phyloP scores from a whole-genome alignment of 306 rosid genomes.

The Vigna trinervia region DNA sequence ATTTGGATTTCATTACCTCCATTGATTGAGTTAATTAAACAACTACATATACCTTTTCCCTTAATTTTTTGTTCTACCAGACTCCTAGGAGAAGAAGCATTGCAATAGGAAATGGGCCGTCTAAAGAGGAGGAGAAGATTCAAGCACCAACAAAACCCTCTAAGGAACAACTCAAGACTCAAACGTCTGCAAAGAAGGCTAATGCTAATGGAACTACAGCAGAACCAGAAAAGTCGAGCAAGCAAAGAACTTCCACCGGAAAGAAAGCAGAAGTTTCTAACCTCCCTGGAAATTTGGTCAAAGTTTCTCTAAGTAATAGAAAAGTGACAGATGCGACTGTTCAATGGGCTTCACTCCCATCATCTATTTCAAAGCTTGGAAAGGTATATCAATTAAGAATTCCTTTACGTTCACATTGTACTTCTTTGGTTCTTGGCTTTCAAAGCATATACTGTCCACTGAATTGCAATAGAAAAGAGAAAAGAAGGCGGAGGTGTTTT shows the following conservation, averaged over 20 bases:
- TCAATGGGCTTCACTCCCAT: slow-evolving; percentile 90
- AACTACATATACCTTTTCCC: not conserved
- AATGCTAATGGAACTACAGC: slow-evolving; percentile 59
- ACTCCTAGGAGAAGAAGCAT: slow-evolving; percentile 79
- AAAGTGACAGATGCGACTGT: slow-evolving; percentile 76
- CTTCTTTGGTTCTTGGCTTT: slow-evolving; percentile 25
- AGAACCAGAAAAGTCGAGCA: slow-evolving; percentile 66
- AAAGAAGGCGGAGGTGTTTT: not conserved
- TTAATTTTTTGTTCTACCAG: slow-evolving; percentile 54
- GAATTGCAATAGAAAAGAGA: not conserved
- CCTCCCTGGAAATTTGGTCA: slow-evolving; percentile 77
- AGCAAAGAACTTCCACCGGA: slow-evolving; percentile 63
- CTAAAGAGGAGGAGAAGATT: slow-evolving; percentile 67
- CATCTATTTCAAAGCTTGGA: slow-evolving; percentile 91
- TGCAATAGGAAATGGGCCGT: slow-evolving; percentile 58
- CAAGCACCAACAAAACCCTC: slow-evolving; percentile 55
- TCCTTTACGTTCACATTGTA: slow-evolving; percentile 36
- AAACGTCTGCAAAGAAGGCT: slow-evolving; percentile 60
- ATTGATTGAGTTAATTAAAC: slow-evolving; percentile 33
- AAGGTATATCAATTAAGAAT: slow-evolving; percentile 61
- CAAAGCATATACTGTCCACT: slow-evolving; percentile 2
- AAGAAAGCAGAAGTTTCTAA: slow-evolving; percentile 71
- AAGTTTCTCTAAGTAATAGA: slow-evolving; percentile 68
- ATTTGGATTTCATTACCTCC: slow-evolving; percentile 10
- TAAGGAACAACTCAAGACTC: slow-evolving; percentile 73